A percentile compares a stretch with the other conserved stretches of the same genome.
phyloP scores from a whole-genome alignment of 2,329 filamentous ascomycete genomes.

The Bipolaris oryzae region DNA sequence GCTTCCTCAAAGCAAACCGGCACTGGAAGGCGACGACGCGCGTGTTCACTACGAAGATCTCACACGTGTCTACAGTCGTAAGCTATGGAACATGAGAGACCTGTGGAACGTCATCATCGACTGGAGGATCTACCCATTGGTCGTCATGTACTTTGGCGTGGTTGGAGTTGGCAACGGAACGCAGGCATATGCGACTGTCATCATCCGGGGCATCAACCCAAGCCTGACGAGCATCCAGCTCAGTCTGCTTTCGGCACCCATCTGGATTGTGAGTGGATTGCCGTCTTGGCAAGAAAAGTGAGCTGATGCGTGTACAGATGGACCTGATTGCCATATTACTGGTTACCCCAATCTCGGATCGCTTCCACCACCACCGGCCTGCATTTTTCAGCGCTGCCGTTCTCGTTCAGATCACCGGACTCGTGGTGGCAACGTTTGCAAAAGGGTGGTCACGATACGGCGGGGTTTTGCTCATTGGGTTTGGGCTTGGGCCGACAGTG shows the following conservation, averaged over 20 bases:
- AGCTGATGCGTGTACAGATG: constrained; percentile 61
- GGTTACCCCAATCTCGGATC: constrained; percentile 83
- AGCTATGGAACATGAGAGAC: constrained; percentile 75
- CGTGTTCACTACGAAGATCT: constrained; percentile 83
- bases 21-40: constrained; percentile 77
- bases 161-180: constrained; percentile 91
- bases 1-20: constrained; percentile 72
- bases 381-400: constrained; percentile 80
- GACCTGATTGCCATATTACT: constrained; percentile 86
- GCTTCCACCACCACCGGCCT: constrained; percentile 80
- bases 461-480: constrained; percentile 86
- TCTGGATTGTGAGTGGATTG: constrained; percentile 77
- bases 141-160: constrained; percentile 93
- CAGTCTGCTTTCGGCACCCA: constrained; percentile 84
- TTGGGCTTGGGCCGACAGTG: constrained; percentile 87
- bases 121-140: constrained; percentile 86
- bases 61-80: constrained; percentile 76
- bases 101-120: constrained; percentile 74
- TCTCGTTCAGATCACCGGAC: constrained; percentile 79
- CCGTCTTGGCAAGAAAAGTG: not conserved
- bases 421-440: constrained; percentile 79
- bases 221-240: constrained; percentile 74
- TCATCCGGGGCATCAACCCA: constrained; percentile 80
- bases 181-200: constrained; percentile 85
- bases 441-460: constrained; percentile 85